These are phyloP conservation scores for Hygrocybe punicea DNA, from an alignment of 768 basidiomycete species.

Conservation along the genomic window DNA sequence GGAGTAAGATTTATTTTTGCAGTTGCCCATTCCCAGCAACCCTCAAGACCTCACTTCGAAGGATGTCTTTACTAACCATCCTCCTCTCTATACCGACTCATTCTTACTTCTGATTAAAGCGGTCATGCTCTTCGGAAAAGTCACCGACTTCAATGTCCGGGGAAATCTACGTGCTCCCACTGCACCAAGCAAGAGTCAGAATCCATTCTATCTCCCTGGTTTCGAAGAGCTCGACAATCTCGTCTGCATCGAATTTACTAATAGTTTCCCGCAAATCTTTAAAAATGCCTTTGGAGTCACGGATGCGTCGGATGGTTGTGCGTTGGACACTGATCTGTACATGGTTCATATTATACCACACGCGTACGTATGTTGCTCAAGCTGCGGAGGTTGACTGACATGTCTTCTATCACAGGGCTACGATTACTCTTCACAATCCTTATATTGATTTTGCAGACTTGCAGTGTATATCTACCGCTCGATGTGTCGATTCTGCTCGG, in stretches of 20 bases:
- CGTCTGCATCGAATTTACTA: slow-evolving; percentile 62
- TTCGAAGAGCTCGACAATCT: slow-evolving; percentile 71
- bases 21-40: slow-evolving; percentile 65
- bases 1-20: neutral
- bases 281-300: slow-evolving; percentile 61
- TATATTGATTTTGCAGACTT: slow-evolving; percentile 74
- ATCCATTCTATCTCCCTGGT: slow-evolving; percentile 63
- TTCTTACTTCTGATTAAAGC: slow-evolving; percentile 79
- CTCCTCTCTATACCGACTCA: slow-evolving; percentile 75
- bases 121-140: slow-evolving; percentile 79
- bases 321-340: slow-evolving; percentile 78
- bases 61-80: slow-evolving; percentile 67
- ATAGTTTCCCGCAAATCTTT: slow-evolving; percentile 64
- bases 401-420: slow-evolving; percentile 51
- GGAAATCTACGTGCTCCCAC: slow-evolving; percentile 65
- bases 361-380: slow-evolving; percentile 53
- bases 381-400: neutral
- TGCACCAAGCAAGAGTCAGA: slow-evolving; percentile 66
- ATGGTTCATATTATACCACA: slow-evolving; percentile 85
- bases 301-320: slow-evolving; percentile 54
- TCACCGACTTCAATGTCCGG: slow-evolving; percentile 82
- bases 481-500: slow-evolving; percentile 74
- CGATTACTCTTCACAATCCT: slow-evolving; percentile 82
- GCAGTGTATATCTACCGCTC: slow-evolving; percentile 59
- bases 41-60: slow-evolving; percentile 67